These are phyloP conservation scores for Aspergillus sclerotiicarbonarius DNA, from an alignment of 495 filamentous ascomycete genomes.

Conservation along the genomic window DNA sequence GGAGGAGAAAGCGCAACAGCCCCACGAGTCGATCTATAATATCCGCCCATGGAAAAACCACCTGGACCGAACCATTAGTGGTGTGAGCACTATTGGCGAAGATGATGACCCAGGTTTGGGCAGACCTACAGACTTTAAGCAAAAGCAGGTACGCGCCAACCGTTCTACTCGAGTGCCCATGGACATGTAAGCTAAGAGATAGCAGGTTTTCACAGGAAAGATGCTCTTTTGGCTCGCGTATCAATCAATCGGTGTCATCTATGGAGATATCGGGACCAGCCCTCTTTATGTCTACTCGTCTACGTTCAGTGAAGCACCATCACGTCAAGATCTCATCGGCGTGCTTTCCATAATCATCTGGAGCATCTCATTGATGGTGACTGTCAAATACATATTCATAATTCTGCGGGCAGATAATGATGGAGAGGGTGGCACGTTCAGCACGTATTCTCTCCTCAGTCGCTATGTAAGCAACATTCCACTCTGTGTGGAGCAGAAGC, in stretches of 20 bases:
- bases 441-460: constrained; percentile 66
- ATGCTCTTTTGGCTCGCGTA: constrained; percentile 55
- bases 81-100: constrained; percentile 6
- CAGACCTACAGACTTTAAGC: constrained; percentile 20
- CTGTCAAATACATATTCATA: constrained; percentile 69
- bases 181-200: constrained; percentile 2
- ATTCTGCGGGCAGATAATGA: constrained; percentile 71
- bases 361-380: constrained; percentile 71
- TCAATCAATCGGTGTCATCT: constrained; percentile 70
- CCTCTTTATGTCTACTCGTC: constrained; percentile 73
- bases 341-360: constrained; percentile 73
- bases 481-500: background rate
- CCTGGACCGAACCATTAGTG: background rate
- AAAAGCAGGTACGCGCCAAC: constrained; percentile 16
- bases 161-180: background rate
- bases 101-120: constrained; percentile 21
- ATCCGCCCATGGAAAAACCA: constrained; percentile 6
- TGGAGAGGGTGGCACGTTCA: constrained; percentile 76
- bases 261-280: constrained; percentile 75
- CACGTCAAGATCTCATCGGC: constrained; percentile 61
- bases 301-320: constrained; percentile 59
- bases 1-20: background rate
- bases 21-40: constrained; percentile 6
- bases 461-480: constrained; percentile 53
- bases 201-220: constrained; percentile 21